Percentiles rank a stretch among this genome's conserved stretches.
phyloP scores from a whole-genome alignment of 164 flowering plant genomes.

The Piper longum region DNA sequence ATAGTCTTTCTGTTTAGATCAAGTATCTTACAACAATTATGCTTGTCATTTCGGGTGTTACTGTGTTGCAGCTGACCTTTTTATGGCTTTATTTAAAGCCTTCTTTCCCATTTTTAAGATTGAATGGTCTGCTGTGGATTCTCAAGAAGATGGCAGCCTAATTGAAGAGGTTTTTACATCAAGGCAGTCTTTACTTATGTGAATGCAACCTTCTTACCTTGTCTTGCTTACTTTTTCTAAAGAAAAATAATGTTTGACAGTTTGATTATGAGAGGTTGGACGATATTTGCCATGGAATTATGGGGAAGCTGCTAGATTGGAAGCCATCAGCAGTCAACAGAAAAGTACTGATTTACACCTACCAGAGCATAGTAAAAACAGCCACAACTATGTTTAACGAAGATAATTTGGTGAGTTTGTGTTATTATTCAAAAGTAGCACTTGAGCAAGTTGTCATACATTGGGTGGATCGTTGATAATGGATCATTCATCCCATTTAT shows the following conservation, averaged over 20 bases:
- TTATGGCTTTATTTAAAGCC: conserved; percentile 26
- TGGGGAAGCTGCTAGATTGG: conserved; percentile 29
- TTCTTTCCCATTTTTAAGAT: conserved; percentile 40
- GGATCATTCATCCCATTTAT: no score
- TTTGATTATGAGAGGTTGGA: conserved; percentile 25
- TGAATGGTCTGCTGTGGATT: conserved; percentile 37
- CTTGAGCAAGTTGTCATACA: no score
- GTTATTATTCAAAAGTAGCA: no score
- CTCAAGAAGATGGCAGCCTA: conserved; percentile 11
- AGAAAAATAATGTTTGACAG: conserved; percentile 21
- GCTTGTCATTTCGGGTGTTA: neutral
- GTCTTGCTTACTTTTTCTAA: neutral
- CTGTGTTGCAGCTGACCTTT: conserved; percentile 17
- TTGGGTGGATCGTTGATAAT: no score
- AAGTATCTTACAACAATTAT: neutral
- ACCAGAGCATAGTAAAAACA: conserved; percentile 48
- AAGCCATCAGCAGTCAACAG: conserved; percentile 29
- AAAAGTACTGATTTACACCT: conserved; percentile 33
- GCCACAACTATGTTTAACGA: conserved; percentile 17
- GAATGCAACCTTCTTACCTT: neutral
- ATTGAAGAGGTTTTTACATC: conserved; percentile 29
- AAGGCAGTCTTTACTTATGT: neutral
- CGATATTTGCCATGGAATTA: conserved; percentile 22
- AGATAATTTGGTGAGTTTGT: conserved; percentile 18
- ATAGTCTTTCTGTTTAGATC: neutral